phyloP scores from a whole-genome alignment of 495 filamentous ascomycete species.

The Mytilinidion resinicola region DNA sequence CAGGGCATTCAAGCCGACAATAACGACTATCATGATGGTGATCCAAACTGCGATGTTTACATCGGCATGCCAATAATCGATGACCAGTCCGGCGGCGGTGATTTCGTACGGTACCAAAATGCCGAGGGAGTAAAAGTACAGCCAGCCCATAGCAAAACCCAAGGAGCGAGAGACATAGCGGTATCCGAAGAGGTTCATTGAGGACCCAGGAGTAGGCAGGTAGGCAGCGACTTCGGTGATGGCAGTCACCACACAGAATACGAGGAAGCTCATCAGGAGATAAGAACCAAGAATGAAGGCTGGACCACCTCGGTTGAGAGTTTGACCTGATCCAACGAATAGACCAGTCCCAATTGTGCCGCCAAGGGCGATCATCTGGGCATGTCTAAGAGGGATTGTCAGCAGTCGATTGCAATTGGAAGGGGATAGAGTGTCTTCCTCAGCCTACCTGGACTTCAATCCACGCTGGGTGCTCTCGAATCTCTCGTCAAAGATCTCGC shows the following conservation, averaged over 20 bases:
- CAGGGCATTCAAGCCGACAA: constrained; percentile 30
- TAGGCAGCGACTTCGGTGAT: constrained; percentile 39
- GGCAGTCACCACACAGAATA: constrained; percentile 32
- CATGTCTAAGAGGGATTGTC: constrained; percentile 16
- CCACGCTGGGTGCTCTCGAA: constrained; percentile 24
- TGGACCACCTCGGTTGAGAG: constrained; percentile 54
- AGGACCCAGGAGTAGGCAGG: constrained; percentile 36
- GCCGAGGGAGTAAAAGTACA: constrained; percentile 38
- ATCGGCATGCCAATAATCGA: constrained; percentile 51
- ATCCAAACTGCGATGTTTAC: constrained; percentile 57
- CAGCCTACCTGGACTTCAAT: constrained; percentile 24
- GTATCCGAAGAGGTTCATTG: constrained; percentile 40
- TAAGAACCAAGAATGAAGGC: constrained; percentile 52
- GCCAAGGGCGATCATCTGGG: constrained; percentile 33
- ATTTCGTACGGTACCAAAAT: constrained; percentile 36
- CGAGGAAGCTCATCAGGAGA: constrained; percentile 29
- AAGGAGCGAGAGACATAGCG: constrained; percentile 47
- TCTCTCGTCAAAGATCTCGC: constrained; percentile 24
- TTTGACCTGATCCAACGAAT: constrained; percentile 56
- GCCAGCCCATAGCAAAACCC: constrained; percentile 44
- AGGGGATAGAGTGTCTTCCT: neutral
- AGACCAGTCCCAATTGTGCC: constrained; percentile 47
- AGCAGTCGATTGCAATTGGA: neutral
- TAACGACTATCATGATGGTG: constrained; percentile 41
- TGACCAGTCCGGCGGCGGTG: constrained; percentile 38